Percentiles rank a stretch among this genome's conserved stretches.
phyloP scores from a whole-genome alignment of 2,329 filamentous ascomycete species.

The Neobulgaria alba region DNA sequence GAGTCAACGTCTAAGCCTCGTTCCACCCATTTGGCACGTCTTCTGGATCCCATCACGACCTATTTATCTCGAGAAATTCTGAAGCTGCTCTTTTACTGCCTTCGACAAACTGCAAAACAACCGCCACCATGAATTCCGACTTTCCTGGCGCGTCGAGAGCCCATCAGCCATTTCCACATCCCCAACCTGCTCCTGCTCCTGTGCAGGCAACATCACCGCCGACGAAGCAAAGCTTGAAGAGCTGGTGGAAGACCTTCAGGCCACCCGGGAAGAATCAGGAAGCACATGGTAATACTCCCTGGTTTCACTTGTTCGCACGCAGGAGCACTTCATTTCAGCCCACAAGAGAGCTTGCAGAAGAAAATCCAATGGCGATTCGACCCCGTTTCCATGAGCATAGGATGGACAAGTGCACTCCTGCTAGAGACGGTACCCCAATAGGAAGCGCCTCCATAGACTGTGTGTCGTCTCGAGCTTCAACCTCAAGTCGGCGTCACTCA shows the following conservation, averaged over 20 bases:
- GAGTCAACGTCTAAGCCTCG: no score
- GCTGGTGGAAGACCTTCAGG: constrained; percentile 97
- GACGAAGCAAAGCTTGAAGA: constrained; percentile 79
- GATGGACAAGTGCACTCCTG: not conserved
- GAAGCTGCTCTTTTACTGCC: no score
- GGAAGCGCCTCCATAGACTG: no score
- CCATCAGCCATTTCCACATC: constrained; percentile 25
- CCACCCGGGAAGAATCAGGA: constrained; percentile 49
- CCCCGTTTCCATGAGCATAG: not conserved
- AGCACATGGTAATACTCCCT: constrained; percentile 38
- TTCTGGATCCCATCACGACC: no score
- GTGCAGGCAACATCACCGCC: constrained; percentile 55
- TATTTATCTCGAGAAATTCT: no score
- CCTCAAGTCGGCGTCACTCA: not conserved
- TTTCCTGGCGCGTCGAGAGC: constrained; percentile 18
- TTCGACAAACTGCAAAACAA: no score
- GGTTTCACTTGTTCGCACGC: not conserved
- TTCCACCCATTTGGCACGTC: no score
- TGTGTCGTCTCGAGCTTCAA: no score
- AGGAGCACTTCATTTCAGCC: not conserved
- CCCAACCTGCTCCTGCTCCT: constrained; percentile 8
- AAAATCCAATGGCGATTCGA: not conserved
- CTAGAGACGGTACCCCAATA: not conserved
- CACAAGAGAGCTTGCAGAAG: not conserved
- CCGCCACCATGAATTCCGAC: constrained; percentile 22